Evolutionary conservation across 2,329 filamentous ascomycete species (phyloP).

Genomic region (Phyllosticta citribraziliensis): DNA sequence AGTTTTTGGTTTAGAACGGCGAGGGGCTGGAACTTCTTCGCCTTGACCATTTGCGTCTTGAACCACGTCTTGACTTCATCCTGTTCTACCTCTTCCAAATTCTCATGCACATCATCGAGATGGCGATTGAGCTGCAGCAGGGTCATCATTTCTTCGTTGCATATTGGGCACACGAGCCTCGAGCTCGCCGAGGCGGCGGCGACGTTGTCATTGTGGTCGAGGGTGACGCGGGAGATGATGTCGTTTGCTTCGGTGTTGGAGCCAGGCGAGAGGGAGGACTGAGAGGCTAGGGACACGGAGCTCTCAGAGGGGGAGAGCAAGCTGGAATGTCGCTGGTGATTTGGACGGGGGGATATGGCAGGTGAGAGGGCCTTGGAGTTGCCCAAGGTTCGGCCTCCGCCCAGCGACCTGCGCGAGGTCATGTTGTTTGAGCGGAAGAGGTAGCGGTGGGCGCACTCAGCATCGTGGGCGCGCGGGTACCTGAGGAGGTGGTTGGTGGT

Average conservation of each 20-base stretch:
- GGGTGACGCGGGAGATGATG: slow-evolving; percentile 68
- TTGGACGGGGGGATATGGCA: slow-evolving; percentile 34
- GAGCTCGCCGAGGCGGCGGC: slow-evolving; percentile 50
- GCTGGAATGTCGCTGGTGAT: slow-evolving; percentile 34
- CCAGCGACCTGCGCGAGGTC: slow-evolving; percentile 71
- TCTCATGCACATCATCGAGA: slow-evolving; percentile 82
- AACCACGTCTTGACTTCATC: slow-evolving; percentile 97
- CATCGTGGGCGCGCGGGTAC: slow-evolving; percentile 2
- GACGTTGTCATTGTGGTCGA: slow-evolving; percentile 49
- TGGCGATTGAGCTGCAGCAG: slow-evolving; percentile 78
- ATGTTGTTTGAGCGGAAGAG: slow-evolving; percentile 36
- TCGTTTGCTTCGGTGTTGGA: slow-evolving; percentile 66
- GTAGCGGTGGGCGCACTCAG: slow-evolving; percentile 7
- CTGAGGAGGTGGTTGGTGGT: slow-evolving; percentile 6
- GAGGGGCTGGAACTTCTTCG: slow-evolving; percentile 84
- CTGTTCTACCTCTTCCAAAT: slow-evolving; percentile 77
- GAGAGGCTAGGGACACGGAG: slow-evolving; percentile 68
- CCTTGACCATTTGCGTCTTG: slow-evolving; percentile 85
- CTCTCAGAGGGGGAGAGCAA: slow-evolving; percentile 57
- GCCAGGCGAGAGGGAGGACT: slow-evolving; percentile 60
- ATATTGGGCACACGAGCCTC: slow-evolving; percentile 89
- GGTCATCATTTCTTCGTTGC: slow-evolving; percentile 95
- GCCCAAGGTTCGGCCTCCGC: slow-evolving; percentile 84
- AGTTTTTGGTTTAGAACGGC: slow-evolving; percentile 89
- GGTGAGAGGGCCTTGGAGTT: slow-evolving; percentile 75